These are phyloP conservation scores for Prunus padus DNA, from an alignment of 306 rosid genomes.

Conservation along the genomic window DNA sequence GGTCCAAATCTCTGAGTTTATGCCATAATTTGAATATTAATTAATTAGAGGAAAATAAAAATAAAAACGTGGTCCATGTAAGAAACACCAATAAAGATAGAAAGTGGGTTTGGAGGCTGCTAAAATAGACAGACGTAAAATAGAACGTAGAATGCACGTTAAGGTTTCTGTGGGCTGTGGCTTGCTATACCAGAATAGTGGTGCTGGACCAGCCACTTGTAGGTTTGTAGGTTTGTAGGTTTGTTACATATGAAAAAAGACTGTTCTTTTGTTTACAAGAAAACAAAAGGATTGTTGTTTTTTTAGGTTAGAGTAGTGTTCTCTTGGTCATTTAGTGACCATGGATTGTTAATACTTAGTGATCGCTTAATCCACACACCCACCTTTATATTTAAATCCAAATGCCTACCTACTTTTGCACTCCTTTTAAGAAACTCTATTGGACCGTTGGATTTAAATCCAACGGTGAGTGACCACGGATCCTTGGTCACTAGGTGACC, in stretches of 20 bases:
- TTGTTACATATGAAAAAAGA: not conserved
- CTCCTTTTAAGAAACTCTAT: no score
- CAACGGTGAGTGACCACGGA: no score
- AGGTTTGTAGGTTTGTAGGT: not conserved
- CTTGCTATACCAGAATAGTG: not conserved
- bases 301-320: no score
- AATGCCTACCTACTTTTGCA: no score
- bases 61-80: constrained; percentile 33
- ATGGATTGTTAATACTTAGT: no score
- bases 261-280: not conserved
- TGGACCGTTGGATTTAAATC: no score
- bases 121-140: constrained; percentile 19
- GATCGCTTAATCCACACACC: no score
- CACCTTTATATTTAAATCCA: no score
- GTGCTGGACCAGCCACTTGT: not conserved
- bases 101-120: constrained; percentile 19
- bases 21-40: not conserved
- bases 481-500: no score
- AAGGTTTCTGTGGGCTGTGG: constrained; percentile 11
- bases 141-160: constrained; percentile 17
- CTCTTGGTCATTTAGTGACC: no score
- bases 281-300: no score
- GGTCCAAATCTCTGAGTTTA: constrained; percentile 9
- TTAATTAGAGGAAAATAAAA: not conserved
- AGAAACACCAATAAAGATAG: not conserved